Conservation (phyloP, 2,329 filamentous ascomycete species). For the Aspergillus ibericus region DNA sequence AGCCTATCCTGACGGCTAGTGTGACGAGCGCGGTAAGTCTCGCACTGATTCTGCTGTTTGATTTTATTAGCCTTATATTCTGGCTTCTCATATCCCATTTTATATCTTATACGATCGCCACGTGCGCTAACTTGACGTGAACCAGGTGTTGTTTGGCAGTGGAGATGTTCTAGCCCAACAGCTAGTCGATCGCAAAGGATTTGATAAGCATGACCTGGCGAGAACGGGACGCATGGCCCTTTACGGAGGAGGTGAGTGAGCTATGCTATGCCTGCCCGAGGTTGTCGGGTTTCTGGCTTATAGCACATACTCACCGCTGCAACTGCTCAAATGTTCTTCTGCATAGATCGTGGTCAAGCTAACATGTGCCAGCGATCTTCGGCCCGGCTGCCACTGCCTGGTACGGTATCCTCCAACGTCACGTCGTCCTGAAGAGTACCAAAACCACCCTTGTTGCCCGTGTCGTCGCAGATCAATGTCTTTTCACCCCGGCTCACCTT, state of each 20-base stretch:
- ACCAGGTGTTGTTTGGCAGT: slow-evolving; percentile 78
- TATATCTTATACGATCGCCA: neutral
- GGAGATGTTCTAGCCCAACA: slow-evolving; percentile 93
- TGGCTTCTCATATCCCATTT: neutral
- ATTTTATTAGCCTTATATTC: no score
- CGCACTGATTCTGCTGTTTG: neutral
- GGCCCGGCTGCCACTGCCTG: slow-evolving; percentile 84
- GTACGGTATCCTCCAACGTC: slow-evolving; percentile 75
- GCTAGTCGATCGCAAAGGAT: slow-evolving; percentile 76
- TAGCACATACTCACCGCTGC: neutral
- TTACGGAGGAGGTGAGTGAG: slow-evolving; percentile 49
- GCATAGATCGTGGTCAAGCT: neutral
- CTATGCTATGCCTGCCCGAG: neutral
- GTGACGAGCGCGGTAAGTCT: slow-evolving; percentile 71
- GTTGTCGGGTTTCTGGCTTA: no score
- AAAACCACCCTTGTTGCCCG: slow-evolving; percentile 73
- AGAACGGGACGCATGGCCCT: slow-evolving; percentile 51
- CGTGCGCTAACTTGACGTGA: neutral
- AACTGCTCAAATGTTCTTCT: neutral
- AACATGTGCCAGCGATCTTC: slow-evolving; percentile 62
- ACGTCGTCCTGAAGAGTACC: slow-evolving; percentile 64
- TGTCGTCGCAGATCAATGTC: slow-evolving; percentile 74
- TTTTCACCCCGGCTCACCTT: slow-evolving; percentile 84
- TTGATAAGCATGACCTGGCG: slow-evolving; percentile 69
- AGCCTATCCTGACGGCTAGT: slow-evolving; percentile 86